Evolutionary conservation across 495 filamentous ascomycete genomes (phyloP).

Genomic region (Filosporella fistucella): DNA sequence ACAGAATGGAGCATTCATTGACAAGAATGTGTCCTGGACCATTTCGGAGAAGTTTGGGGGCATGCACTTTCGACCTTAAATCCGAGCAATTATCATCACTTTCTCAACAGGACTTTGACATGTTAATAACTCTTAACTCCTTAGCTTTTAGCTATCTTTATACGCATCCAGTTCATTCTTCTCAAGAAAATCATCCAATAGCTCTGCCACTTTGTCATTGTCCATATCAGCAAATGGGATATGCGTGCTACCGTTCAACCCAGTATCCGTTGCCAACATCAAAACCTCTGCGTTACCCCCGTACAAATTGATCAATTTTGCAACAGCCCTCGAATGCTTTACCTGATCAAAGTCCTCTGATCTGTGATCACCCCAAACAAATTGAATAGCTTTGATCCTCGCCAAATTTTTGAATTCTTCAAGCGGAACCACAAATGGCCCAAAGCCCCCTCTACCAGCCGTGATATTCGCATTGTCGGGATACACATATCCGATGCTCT

Average conservation of each 20-base stretch:
- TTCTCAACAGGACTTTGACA: no score
- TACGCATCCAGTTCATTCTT: conserved; percentile 32
- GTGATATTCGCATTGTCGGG: conserved; percentile 36
- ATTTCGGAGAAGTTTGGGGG: no score
- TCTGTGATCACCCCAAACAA: conserved; percentile 42
- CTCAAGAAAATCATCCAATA: conserved; percentile 34
- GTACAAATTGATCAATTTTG: conserved; percentile 37
- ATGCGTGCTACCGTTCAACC: conserved; percentile 38
- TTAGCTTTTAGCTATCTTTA: no score
- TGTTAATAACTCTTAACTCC: no score
- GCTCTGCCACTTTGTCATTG: conserved; percentile 35
- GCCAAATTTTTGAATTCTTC: conserved; percentile 43
- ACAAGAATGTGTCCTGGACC: no score
- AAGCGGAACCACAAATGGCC: conserved; percentile 33
- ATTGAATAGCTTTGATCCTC: conserved; percentile 35
- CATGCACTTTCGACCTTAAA: no score
- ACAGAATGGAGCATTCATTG: no score
- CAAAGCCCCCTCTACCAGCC: conserved; percentile 27
- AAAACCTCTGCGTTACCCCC: conserved; percentile 41
- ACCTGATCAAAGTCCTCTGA: conserved; percentile 28
- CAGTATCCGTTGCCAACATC: conserved; percentile 32
- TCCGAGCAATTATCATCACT: no score
- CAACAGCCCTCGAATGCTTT: conserved; percentile 27
- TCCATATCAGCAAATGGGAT: conserved; percentile 41
- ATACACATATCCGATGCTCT: conserved; percentile 39